phyloP scores from a whole-genome alignment of 768 basidiomycete species.

The Mycena galopus region DNA sequence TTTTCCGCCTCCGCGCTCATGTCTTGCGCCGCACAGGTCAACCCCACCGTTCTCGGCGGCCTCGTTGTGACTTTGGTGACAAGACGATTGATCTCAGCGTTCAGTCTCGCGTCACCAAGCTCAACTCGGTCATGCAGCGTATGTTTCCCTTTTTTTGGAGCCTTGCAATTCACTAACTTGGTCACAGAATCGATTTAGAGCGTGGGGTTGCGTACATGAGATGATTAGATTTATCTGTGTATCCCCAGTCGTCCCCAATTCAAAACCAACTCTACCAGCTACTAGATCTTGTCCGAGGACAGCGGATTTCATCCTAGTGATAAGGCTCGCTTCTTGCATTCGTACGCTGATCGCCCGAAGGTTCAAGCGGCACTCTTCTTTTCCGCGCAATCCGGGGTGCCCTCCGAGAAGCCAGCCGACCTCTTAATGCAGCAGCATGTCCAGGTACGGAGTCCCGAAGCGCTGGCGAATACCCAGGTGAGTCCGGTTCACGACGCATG shows the following conservation, averaged over 20 bases:
- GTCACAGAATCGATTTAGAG: conserved; percentile 56
- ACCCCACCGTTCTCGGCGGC: conserved; percentile 92
- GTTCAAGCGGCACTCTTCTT: conserved; percentile 31
- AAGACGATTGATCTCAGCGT: conserved; percentile 98
- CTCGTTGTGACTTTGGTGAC: conserved; percentile 98
- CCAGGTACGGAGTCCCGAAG: conserved; percentile 24
- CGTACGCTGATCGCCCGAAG: conserved; percentile 36
- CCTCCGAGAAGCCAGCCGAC: background rate
- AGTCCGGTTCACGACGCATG: conserved; percentile 22
- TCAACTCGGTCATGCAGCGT: conserved; percentile 91
- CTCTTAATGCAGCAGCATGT: conserved; percentile 11
- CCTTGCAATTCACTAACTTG: conserved; percentile 10
- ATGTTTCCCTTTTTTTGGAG: conserved; percentile 47
- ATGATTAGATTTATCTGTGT: conserved; percentile 35
- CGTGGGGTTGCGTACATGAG: conserved; percentile 33
- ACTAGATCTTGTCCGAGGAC: conserved; percentile 33
- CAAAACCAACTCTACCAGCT: conserved; percentile 12
- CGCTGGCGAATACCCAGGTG: background rate
- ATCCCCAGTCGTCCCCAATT: conserved; percentile 18
- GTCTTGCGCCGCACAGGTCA: conserved; percentile 69
- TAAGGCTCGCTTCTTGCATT: conserved; percentile 36
- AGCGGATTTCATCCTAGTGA: conserved; percentile 34
- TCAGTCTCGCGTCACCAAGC: conserved; percentile 92
- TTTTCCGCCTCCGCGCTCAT: conserved; percentile 22
- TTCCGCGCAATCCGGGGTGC: conserved; percentile 36